phyloP scores from a whole-genome alignment of 805 yeast species.

The Wickerhamomyces chaumierensis region DNA sequence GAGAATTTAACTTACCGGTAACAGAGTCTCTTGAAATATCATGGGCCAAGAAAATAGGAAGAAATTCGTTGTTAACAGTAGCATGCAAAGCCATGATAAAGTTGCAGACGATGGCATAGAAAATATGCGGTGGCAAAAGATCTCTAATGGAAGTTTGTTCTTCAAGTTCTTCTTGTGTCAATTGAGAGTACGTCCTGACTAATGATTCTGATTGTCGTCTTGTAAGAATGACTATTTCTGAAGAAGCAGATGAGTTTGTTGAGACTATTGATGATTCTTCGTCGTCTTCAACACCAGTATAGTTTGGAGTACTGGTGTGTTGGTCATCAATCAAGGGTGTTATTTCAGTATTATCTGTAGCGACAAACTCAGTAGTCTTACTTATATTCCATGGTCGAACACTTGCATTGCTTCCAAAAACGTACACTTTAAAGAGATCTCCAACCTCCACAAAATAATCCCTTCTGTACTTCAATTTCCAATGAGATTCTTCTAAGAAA shows the following conservation, averaged over 20 bases:
- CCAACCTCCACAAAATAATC: conserved; percentile 9
- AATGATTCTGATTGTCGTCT: not conserved
- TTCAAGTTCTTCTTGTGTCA: conserved; percentile 1
- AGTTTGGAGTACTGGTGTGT: not conserved
- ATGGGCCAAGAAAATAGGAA: conserved; percentile 8
- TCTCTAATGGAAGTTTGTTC: conserved; percentile 1
- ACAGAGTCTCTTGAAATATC: conserved; percentile 6
- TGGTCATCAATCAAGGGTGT: not conserved
- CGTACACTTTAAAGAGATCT: conserved; percentile 2
- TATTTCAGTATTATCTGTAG: not conserved
- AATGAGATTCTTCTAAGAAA: conserved; percentile 12
- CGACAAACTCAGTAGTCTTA: not conserved
- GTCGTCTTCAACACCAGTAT: too few relatives aligned
- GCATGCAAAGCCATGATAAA: conserved; percentile 6
- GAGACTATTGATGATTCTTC: not conserved
- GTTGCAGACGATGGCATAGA: conserved; percentile 4
- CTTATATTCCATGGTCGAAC: conserved; percentile 6
- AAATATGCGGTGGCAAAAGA: conserved; percentile 3
- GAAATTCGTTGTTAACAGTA: conserved; percentile 7
- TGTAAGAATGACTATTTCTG: conserved; percentile 1
- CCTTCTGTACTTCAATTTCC: conserved; percentile 8
- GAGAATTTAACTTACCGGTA: conserved; percentile 7
- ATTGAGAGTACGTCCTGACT: conserved; percentile 1
- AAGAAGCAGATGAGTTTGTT: not conserved
- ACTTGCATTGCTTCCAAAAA: conserved; percentile 1